Conservation (phyloP, 441 rosid species). For the Viola pubescens region DNA sequence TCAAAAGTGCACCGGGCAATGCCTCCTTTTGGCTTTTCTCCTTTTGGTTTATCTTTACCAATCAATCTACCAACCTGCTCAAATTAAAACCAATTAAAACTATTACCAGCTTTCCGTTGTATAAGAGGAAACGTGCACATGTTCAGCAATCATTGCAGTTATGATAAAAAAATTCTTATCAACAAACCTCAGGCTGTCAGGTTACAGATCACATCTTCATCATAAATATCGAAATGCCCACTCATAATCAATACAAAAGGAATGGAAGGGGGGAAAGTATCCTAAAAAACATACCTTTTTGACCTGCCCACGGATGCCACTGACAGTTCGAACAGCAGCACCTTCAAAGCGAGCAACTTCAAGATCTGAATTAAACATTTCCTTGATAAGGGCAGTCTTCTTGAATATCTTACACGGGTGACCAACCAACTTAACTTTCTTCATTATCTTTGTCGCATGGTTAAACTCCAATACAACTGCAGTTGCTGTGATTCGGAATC, state of each 20-base stretch:
- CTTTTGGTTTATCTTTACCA: slow-evolving; percentile 41
- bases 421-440: slow-evolving; percentile 86
- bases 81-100: slow-evolving; percentile 1
- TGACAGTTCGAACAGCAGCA: slow-evolving; percentile 71
- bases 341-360: slow-evolving; percentile 89
- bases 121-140: background rate
- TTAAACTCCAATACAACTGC: slow-evolving; percentile 67
- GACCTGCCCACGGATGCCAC: slow-evolving; percentile 89
- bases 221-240: background rate
- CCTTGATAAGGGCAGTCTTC: slow-evolving; percentile 80
- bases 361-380: slow-evolving; percentile 93
- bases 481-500: slow-evolving; percentile 84
- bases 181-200: background rate
- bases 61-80: slow-evolving; percentile 75
- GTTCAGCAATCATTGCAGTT: background rate
- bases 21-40: slow-evolving; percentile 63
- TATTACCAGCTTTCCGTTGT: slow-evolving; percentile 1
- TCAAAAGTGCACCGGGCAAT: slow-evolving; percentile 94
- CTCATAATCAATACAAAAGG: slow-evolving; percentile 1
- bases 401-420: slow-evolving; percentile 83
- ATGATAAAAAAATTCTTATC: background rate
- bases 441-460: slow-evolving; percentile 62
- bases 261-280: background rate
- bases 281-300: slow-evolving; percentile 54
- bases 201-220: background rate